phyloP scores from a whole-genome alignment of 345 rosid species.

The Heritiera littoralis region DNA sequence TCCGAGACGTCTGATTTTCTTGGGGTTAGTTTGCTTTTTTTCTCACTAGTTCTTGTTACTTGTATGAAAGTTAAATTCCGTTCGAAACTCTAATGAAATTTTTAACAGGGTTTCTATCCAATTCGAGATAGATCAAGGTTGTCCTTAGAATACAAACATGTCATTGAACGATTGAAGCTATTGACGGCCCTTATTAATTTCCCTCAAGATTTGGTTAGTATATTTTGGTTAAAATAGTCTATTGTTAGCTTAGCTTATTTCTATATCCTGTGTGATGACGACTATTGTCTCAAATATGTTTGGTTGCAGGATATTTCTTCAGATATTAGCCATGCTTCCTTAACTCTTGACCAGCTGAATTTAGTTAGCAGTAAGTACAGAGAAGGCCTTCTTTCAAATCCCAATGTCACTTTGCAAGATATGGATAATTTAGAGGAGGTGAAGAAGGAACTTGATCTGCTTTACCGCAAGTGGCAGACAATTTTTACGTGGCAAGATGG shows the following conservation, averaged over 20 bases:
- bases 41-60: conserved; percentile 16
- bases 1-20: conserved; percentile 94
- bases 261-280: conserved; percentile 15
- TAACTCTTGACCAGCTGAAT: conserved; percentile 50
- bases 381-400: conserved; percentile 40
- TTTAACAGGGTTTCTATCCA: conserved; percentile 85
- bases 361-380: conserved; percentile 40
- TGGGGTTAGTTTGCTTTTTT: conserved; percentile 62
- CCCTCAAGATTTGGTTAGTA: conserved; percentile 46
- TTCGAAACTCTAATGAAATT: conserved; percentile 19
- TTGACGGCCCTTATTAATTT: conserved; percentile 47
- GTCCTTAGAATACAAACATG: conserved; percentile 48
- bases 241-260: conserved; percentile 10
- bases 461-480: conserved; percentile 73
- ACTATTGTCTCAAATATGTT: conserved; percentile 19
- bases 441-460: conserved; percentile 51
- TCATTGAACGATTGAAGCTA: conserved; percentile 56
- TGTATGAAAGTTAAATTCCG: not conserved
- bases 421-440: conserved; percentile 55
- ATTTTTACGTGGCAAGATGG: conserved; percentile 98
- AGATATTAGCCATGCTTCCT: conserved; percentile 66
- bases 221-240: conserved; percentile 5
- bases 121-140: conserved; percentile 83
- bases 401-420: conserved; percentile 41
- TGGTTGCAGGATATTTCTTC: conserved; percentile 56